Evolutionary conservation across 2,329 filamentous ascomycete genomes (phyloP), one percentile per base, ranked within the genome.

Genomic region (Plectosphaerella sp.): DNA sequence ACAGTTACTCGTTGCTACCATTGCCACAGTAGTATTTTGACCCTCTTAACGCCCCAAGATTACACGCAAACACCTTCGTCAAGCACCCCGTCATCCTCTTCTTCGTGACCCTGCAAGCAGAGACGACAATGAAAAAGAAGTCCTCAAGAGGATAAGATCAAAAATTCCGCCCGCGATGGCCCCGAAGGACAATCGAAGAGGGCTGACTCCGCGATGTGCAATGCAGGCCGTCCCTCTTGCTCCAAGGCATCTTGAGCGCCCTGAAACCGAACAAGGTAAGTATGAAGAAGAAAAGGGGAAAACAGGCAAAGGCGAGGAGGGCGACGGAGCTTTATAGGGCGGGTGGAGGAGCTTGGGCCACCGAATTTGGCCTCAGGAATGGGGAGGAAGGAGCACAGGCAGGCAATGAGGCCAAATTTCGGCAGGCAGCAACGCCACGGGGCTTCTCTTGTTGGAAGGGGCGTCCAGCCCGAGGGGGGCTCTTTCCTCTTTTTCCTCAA

Each of bases 81-180:
- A 33, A 33, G 8, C 28, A 33, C 4, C 9, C 9, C 28, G 10
- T 39, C 37, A 3, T 39, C 5, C 37, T 68, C 72, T 75, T 76
- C 73, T 64, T 76, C 71, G 61, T 69, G 66, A 52, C 69, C 62
- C 61, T 61, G 64, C 72, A 64, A 66, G 68, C 64, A 59, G 58
- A 55, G 50, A 22, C 52, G 67, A 71, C 56, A 71, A 75, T 70
- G 74, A 76, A 76, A 77, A 69, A 57, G 52, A 47, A 25, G 37
- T 25, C 33, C 45, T 28, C 42, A 61, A 49, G 50, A 43, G 41
- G 22, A 48, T 52, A 28, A 49, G 61, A 76, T 67, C 72, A 74
- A 75, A 74, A 76, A 74, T 75, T 76, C 45, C 69, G 64, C 69
- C 68, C 66, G 68, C 72, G 68, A 76, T 72, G 74, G 73, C 70